These are phyloP conservation scores for Jimgerdemannia flammicorona DNA, from an alignment of 192 early-diverging fungal genomes.

Conservation along the genomic window DNA sequence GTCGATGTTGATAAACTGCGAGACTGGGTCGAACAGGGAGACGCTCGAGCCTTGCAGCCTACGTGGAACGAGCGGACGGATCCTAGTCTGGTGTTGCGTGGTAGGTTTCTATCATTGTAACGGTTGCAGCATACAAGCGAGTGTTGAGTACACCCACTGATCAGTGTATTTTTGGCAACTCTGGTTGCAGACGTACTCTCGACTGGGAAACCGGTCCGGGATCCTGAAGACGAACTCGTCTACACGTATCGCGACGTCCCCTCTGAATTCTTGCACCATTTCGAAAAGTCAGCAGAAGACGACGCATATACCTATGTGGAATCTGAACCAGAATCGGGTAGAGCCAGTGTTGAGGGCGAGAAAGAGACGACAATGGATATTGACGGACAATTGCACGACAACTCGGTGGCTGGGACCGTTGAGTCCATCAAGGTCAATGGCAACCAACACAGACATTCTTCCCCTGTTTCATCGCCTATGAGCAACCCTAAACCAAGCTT, in stretches of 20 bases:
- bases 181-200: neutral
- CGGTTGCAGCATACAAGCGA: neutral
- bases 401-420: too few relatives aligned
- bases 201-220: neutral
- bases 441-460: neutral
- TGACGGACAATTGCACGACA: neutral
- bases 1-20: conserved; percentile 34
- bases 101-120: conserved; percentile 17
- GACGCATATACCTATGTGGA: neutral
- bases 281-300: neutral
- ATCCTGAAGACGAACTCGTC: neutral
- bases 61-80: conserved; percentile 41
- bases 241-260: neutral
- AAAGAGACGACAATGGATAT: neutral
- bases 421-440: neutral
- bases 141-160: neutral
- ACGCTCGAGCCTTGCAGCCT: conserved; percentile 31
- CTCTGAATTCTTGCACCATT: neutral
- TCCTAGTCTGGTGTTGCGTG: conserved; percentile 39
- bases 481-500: too few relatives aligned
- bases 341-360: neutral
- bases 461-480: too few relatives aligned
- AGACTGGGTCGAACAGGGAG: conserved; percentile 42
- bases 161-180: too few relatives aligned
- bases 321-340: neutral